These are phyloP conservation scores for Trichoderma sp. DNA, from an alignment of 2,329 filamentous ascomycete genomes.

Conservation along the genomic window DNA sequence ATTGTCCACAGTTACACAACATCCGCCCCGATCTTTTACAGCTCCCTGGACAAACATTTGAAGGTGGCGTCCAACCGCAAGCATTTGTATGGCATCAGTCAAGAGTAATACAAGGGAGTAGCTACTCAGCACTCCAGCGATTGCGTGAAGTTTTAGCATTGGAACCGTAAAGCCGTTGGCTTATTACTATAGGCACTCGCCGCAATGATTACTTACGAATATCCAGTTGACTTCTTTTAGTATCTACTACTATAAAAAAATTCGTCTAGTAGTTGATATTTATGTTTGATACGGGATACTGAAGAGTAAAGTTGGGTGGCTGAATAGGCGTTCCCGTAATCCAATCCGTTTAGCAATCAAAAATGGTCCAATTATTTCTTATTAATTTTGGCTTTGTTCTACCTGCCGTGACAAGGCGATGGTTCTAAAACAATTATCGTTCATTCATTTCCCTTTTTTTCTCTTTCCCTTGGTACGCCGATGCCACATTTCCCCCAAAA, in stretches of 20 bases:
- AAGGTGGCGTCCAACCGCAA: not conserved
- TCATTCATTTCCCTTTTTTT: not conserved
- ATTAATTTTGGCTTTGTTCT: not conserved
- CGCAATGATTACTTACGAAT: no score
- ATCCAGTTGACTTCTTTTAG: no score
- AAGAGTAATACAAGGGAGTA: not conserved
- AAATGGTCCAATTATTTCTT: not conserved
- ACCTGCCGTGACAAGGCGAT: not conserved
- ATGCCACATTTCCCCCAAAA: slow-evolving; percentile 8
- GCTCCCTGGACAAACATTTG: not conserved
- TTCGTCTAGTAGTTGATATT: no score
- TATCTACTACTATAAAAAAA: no score
- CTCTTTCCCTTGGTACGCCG: not conserved
- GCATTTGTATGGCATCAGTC: not conserved
- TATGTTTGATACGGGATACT: no score
- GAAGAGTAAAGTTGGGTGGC: not conserved
- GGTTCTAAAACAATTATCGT: not conserved
- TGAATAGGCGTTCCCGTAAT: not conserved
- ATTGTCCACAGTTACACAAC: not conserved
- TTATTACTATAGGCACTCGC: not conserved
- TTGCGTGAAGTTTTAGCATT: not conserved
- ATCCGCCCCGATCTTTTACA: not conserved
- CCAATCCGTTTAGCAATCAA: not conserved
- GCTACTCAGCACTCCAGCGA: not conserved
- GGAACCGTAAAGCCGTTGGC: not conserved